Evolutionary conservation across 2,329 filamentous ascomycete species (phyloP).

Genomic region (Arthrobotrys pseudoclavata): DNA sequence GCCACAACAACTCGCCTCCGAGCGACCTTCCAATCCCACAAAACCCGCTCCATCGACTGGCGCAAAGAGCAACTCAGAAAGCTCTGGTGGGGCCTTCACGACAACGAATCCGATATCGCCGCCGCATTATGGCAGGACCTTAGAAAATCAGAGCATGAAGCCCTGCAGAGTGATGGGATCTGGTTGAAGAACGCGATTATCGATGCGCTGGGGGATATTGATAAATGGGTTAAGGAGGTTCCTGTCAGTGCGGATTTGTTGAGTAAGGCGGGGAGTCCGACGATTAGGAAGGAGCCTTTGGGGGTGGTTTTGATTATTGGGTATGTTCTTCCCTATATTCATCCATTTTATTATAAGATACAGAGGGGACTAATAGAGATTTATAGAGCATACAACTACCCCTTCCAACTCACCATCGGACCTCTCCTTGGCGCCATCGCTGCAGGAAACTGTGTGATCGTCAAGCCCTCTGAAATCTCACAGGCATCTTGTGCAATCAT

Average conservation of each 20-base stretch:
- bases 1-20: constrained; percentile 74
- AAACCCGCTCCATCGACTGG: constrained; percentile 85
- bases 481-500: constrained; percentile 82
- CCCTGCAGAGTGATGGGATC: constrained; percentile 79
- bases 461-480: constrained; percentile 91
- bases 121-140: constrained; percentile 84
- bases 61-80: constrained; percentile 88
- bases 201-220: constrained; percentile 81
- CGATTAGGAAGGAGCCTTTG: constrained; percentile 87
- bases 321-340: constrained; percentile 64
- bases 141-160: constrained; percentile 81
- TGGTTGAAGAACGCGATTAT: constrained; percentile 86
- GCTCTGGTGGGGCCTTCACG: constrained; percentile 92
- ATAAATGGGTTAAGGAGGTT: constrained; percentile 87
- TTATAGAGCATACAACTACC: constrained; percentile 87
- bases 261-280: constrained; percentile 78
- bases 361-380: background rate
- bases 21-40: constrained; percentile 80
- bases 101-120: constrained; percentile 79
- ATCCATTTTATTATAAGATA: background rate
- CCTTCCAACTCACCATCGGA: constrained; percentile 81
- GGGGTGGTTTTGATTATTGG: constrained; percentile 88
- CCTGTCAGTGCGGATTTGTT: constrained; percentile 78
- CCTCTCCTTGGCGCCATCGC: constrained; percentile 91
- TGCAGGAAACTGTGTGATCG: constrained; percentile 86